Base-by-base conservation (phyloP, 1,284 basidiomycete genomes). In the Cutaneotrichosporon daszewskae region DNA sequence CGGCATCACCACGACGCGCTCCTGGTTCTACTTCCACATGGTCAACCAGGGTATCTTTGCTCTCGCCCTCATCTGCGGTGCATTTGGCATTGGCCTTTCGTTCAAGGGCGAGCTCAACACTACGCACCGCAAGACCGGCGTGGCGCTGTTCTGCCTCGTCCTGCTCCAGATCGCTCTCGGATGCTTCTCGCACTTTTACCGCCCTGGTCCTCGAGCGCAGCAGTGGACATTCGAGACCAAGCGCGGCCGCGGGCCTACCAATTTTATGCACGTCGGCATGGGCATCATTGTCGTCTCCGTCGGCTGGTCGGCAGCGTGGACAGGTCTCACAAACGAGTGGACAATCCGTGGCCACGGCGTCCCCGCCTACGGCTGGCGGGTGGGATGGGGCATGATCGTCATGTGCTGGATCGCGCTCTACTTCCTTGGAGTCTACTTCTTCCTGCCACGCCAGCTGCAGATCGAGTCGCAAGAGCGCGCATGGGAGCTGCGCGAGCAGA, bases 61-160 rank as follows among this genome's bases (percentile, higher is more conserved):
- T 13, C 54, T 80, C 26, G 72, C 69, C 8, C 66, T 82, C 18
- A 77, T 79, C 9, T 67, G 79, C 27, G 63, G 61, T 32, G 72
- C 77, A 11, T 76, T 80, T 13, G 59, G 34, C 8, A 53, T 62
- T 13, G 65, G 50, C 0, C 29, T 28, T 3, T 40, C 41, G n/a
- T 52, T 43, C 14, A 37, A 40, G 11, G 46, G 46, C 10, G 24
- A 32, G 13, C 23, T 46, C 9, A 34, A 74, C 49, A 74, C 78
- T 43, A 52, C 61, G 9, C 79, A 84, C 66, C 80, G 77, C 66
- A 72, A 73, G 68, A 74, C 76, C 55, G 83, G 84, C 24, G 60
- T 80, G 34, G 75, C 73, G 6, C 65, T 85, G 32, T 77, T 84
- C 48, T 72, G 75, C 32, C 68, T 85, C n/a, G 80, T 83, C 57